Base-by-base conservation (phyloP, 495 filamentous ascomycete species). In the Xylaria scruposa region DNA sequence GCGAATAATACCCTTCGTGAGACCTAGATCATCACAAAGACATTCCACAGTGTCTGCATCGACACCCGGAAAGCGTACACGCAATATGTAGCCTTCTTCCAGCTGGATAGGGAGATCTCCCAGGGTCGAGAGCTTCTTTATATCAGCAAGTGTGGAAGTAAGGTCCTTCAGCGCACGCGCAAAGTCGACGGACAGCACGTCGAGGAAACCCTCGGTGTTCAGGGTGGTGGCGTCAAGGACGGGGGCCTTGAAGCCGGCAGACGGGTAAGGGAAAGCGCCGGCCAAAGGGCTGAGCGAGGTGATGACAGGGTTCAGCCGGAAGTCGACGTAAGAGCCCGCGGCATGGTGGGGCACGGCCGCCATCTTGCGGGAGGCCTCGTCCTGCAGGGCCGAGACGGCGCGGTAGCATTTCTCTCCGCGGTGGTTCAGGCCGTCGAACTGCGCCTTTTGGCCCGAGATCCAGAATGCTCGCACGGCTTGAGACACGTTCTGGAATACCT, bases 401-500 rank as follows among this genome's bases (percentile, higher is more conserved):
- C 91, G 90, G 83, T 91, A 97, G 33, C 88, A 88, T 85, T 92
- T 93, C 81, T 94, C 90, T 56, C 94, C 94, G 8, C 87, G 78
- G 13, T 89, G 83, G 56, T 88, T 87, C 40, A 90, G 78, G 19
- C 94, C 94, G 77, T 97, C 92, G 73, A 92, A 97, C 53, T 92
- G 90, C 15, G 91, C 91, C 76, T 94, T 95, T 71, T 95, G 90
- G 1, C 96, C 96, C 0, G 90, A 92, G n/a, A 97, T 82, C 80
- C 91, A 90, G 81, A 99, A 97, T 1, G 94, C 94, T 6, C 96
- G 90, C 64, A 97, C 90, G 0, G 94, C 96, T 70, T 92, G 89
- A 24, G 93, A 97, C 2, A 98, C 95, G 82, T 97, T 97, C 76
- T 94, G 90, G n/a, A 98, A 86, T 24, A 98, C 93, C 78, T 98